Conservation (phyloP, 345 rosid species). For the Syzygium grande region DNA sequence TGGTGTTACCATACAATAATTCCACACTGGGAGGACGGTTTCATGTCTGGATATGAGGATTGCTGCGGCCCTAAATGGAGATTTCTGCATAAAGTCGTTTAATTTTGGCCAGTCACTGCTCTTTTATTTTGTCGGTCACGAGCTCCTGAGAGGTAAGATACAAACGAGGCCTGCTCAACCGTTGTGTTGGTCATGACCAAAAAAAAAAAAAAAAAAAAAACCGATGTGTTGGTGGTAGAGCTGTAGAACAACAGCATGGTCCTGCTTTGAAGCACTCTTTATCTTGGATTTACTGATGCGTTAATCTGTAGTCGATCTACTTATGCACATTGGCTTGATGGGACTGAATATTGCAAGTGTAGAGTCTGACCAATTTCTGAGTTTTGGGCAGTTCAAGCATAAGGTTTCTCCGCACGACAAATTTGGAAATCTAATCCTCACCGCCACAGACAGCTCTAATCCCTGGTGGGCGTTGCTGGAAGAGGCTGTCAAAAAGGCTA, state of each 20-base stretch:
- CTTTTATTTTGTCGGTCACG: not conserved
- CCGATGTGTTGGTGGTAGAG: not conserved
- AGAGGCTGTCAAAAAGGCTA: conserved; percentile 65
- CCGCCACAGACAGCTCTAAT: conserved; percentile 60
- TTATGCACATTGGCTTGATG: not conserved
- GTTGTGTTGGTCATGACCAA: not conserved
- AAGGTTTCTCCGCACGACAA: conserved; percentile 24
- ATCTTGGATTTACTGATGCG: not conserved
- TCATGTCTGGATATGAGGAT: not conserved
- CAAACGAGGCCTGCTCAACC: not conserved
- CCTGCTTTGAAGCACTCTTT: not conserved
- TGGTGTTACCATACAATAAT: not conserved
- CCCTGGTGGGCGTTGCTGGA: conserved; percentile 88
- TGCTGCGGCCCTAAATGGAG: not conserved
- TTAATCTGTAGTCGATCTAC: not conserved
- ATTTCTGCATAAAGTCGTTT: not conserved
- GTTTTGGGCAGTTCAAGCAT: conserved; percentile 78
- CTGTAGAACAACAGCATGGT: not conserved
- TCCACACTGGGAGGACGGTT: not conserved
- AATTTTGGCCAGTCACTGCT: not conserved
- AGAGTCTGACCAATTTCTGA: not conserved
- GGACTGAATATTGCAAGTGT: not conserved
- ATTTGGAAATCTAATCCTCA: conserved; percentile 46
- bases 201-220: too few species aligned
- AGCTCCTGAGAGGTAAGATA: not conserved